Percentiles rank a stretch among this genome's conserved stretches.
Conservation (phyloP, 371 early-diverging fungal species). For the Mortierella sp. region DNA sequence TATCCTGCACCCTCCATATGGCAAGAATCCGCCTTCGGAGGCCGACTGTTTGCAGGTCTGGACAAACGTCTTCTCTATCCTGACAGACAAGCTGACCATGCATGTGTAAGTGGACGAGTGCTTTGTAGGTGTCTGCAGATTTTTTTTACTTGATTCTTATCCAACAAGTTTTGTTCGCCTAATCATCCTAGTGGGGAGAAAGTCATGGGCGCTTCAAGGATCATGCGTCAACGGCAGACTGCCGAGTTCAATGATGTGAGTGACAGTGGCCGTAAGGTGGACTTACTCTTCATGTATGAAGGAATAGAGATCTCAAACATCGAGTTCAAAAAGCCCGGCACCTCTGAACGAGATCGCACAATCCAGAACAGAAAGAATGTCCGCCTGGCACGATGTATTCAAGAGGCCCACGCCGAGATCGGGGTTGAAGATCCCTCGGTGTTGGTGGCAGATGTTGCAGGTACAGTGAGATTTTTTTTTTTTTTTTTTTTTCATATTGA, state of each 20-base stretch:
- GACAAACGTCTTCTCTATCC: neutral
- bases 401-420: constrained; percentile 11
- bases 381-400: constrained; percentile 17
- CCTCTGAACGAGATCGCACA: neutral
- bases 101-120: neutral
- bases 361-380: constrained; percentile 23
- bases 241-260: constrained; percentile 13
- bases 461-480: constrained; percentile 5
- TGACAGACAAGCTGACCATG: neutral
- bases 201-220: constrained; percentile 1
- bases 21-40: neutral
- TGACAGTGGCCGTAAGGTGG: constrained; percentile 14
- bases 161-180: constrained; percentile 3
- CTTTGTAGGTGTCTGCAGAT: neutral
- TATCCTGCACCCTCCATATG: neutral
- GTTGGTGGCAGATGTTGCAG: constrained; percentile 24
- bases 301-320: constrained; percentile 22
- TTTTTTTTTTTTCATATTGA: neutral
- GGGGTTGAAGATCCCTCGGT: constrained; percentile 16
- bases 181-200: constrained; percentile 12
- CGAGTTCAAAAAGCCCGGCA: constrained; percentile 4
- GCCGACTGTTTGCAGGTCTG: neutral
- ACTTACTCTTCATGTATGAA: constrained; percentile 11
- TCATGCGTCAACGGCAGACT: constrained; percentile 11
- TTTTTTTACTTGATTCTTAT: neutral